A percentile compares a stretch with the other conserved stretches of the same genome.
Evolutionary conservation across 1,284 basidiomycete species (phyloP).

Genomic region (Ustilago hordei): DNA sequence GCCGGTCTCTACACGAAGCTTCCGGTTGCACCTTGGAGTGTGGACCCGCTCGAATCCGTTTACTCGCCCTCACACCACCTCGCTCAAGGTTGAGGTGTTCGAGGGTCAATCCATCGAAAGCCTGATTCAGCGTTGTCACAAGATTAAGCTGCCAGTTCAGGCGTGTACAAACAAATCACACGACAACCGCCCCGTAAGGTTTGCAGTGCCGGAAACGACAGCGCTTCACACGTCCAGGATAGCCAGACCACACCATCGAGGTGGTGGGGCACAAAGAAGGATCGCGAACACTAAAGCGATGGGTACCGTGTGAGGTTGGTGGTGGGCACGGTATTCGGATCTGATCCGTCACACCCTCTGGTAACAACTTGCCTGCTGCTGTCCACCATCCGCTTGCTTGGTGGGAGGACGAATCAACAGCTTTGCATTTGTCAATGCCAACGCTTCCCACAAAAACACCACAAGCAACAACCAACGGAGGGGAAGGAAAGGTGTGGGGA

Average conservation of each 20-base stretch:
- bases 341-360: conserved; percentile 13
- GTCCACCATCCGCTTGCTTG: neutral
- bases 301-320: neutral
- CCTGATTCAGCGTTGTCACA: neutral
- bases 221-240: neutral
- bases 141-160: neutral
- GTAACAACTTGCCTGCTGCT: neutral
- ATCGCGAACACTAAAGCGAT: neutral
- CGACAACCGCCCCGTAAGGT: conserved; percentile 1
- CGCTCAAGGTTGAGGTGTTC: too few species aligned
- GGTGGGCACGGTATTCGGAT: conserved; percentile 14
- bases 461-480: neutral
- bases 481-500: neutral
- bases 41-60: too few species aligned
- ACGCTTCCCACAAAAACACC: neutral
- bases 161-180: conserved; percentile 1
- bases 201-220: neutral
- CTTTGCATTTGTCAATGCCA: conserved; percentile 9
- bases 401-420: conserved; percentile 13
- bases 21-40: too few species aligned
- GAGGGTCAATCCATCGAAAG: neutral
- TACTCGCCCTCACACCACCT: too few species aligned
- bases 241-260: neutral
- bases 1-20: too few species aligned
- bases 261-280: neutral